A percentile compares a stretch with the other conserved stretches of the same genome.
These are phyloP conservation scores for Pleurotus pulmonarius DNA, from an alignment of 768 basidiomycete species.

Conservation along the genomic window DNA sequence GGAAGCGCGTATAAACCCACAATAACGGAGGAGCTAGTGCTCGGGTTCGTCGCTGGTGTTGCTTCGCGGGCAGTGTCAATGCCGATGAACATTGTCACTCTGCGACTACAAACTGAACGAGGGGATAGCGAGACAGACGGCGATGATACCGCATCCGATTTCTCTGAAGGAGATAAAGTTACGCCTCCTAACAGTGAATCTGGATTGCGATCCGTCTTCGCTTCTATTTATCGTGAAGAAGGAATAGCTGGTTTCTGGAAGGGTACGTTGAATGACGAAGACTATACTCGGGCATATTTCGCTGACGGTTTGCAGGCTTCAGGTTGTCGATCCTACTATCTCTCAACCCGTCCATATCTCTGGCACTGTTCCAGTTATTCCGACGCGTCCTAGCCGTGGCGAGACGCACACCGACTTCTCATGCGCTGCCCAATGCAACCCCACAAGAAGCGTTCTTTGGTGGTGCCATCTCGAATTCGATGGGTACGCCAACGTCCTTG, in stretches of 20 bases:
- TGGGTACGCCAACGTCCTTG: conserved; percentile 25
- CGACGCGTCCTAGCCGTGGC: conserved; percentile 32
- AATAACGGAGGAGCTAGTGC: conserved; percentile 43
- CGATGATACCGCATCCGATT: conserved; percentile 3
- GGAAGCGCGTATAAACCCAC: conserved; percentile 26
- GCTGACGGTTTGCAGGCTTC: conserved; percentile 36
- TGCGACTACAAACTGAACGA: conserved; percentile 45
- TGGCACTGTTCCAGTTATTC: conserved; percentile 50
- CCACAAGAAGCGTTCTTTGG: conserved; percentile 50
- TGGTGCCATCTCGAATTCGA: conserved; percentile 50
- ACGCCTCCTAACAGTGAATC: conserved; percentile 5
- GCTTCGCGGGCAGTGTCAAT: conserved; percentile 51
- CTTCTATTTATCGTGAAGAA: conserved; percentile 41
- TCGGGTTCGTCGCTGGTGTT: conserved; percentile 57
- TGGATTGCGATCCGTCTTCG: conserved; percentile 28
- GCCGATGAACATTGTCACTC: conserved; percentile 53
- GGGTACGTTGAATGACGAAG: conserved; percentile 26
- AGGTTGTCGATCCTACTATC: conserved; percentile 43
- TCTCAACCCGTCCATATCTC: conserved; percentile 56
- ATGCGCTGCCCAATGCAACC: conserved; percentile 23
- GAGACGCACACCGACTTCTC: conserved; percentile 5
- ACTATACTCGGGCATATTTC: neutral
- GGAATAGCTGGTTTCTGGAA: conserved; percentile 56
- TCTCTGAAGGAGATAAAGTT: conserved; percentile 10
- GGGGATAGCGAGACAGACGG: conserved; percentile 14